Conservation (phyloP, 1,139 yeast genomes). For the Zygoascus sp. region DNA sequence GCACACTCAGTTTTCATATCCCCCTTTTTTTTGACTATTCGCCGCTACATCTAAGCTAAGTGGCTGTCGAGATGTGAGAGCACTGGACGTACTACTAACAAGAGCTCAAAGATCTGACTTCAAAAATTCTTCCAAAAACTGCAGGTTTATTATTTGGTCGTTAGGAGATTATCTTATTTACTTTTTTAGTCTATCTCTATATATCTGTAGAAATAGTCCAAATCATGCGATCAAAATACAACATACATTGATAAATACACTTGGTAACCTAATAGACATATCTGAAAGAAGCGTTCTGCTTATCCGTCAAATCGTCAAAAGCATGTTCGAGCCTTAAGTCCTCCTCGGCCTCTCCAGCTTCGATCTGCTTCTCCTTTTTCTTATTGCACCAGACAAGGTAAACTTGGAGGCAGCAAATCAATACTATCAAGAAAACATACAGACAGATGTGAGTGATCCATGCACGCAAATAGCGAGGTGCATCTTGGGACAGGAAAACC, state of each 20-base stretch:
- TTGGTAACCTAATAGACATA: constrained; percentile 34
- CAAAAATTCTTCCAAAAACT: too few species aligned
- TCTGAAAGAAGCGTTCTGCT: constrained; percentile 57
- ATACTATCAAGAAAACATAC: background rate
- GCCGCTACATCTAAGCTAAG: too few species aligned
- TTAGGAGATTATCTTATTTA: too few species aligned
- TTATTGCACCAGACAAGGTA: constrained; percentile 7
- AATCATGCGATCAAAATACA: background rate
- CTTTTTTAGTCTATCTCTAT: too few species aligned
- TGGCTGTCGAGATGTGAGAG: too few species aligned
- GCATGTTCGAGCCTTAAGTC: constrained; percentile 8
- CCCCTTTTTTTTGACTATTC: too few species aligned
- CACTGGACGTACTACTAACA: too few species aligned
- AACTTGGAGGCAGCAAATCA: background rate
- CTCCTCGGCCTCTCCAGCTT: constrained; percentile 6
- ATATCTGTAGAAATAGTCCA: too few species aligned
- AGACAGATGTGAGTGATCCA: constrained; percentile 9
- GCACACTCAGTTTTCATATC: too few species aligned
- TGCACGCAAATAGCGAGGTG: constrained; percentile 48
- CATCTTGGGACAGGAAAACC: constrained; percentile 45
- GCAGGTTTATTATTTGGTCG: too few species aligned
- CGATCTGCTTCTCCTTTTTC: constrained; percentile 2
- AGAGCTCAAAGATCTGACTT: too few species aligned
- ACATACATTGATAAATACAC: background rate
- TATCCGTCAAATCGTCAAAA: constrained; percentile 59